Evolutionary conservation across 2,329 filamentous ascomycete genomes (phyloP), one percentile per base, ranked within the genome.

Genomic region (Colletotrichum incanum): DNA sequence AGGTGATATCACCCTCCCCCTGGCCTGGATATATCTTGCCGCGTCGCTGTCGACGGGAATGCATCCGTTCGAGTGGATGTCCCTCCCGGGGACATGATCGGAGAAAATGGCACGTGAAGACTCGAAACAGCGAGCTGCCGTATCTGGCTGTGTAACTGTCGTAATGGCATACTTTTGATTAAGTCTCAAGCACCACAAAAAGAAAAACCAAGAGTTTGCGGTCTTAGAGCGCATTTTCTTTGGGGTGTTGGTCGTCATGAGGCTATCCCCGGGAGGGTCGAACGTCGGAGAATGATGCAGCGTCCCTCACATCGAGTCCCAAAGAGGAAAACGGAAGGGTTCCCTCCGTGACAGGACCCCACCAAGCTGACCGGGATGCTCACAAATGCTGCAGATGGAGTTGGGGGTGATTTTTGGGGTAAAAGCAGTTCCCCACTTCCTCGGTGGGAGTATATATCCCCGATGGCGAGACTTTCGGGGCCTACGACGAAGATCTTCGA

Each of bases 361-460:
- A 72, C 70, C 16, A 20, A 62, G 37, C 39, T 31, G 52, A 47
- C 34, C 52, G 62, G 58, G 69, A 23, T 50, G 28, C 23, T 23
- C 34, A 7, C 23, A 31, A 45, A 9, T 6, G 26, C 50, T 59
- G 45, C 26, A 49, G 39, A 18, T 65, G 60, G 20, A n/a, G 31
- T 65, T 50, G 54, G 58, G 37, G 45, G 65, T 12, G n/a, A 3
- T 49, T 23, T 68, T 68, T 68, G 65, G 69, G 69, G 69, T 64
- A 69, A 28, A 12, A 20, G 16, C 11, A 37, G 23, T 23, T 60
- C 65, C 41, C 58, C 69, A 70, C 47, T 34, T 11, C 9, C n/a
- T 12, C 26, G 65, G 58, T 63, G 68, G 68, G 58, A 58, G 67
- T 71, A 58, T 71, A 71, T 71, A 71, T 63, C 60, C 41, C 68